Percentiles rank a stretch among this genome's conserved stretches.
Conservation (phyloP, 2,329 filamentous ascomycete genomes). For the Pyricularia grisea region DNA sequence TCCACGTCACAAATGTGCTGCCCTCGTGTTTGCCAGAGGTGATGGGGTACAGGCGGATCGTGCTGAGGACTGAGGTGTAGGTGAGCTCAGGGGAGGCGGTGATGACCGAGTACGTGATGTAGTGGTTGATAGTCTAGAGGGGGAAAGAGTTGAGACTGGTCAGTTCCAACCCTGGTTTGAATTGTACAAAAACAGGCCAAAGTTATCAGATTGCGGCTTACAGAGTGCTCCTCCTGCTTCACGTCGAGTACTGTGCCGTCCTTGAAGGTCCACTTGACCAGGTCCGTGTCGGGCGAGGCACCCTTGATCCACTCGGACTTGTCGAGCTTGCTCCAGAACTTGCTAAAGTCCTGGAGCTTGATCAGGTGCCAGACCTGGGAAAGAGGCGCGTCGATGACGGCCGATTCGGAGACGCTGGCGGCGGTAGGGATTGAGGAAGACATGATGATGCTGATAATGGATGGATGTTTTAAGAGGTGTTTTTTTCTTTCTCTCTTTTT, state of each 20-base stretch:
- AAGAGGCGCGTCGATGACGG: slow-evolving; percentile 59
- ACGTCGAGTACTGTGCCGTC: slow-evolving; percentile 60
- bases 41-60: slow-evolving; percentile 54
- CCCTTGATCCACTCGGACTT: slow-evolving; percentile 56
- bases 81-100: slow-evolving; percentile 53
- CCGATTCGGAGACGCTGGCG: slow-evolving; percentile 55
- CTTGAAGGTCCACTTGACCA: slow-evolving; percentile 63
- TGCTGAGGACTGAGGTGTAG: slow-evolving; percentile 59
- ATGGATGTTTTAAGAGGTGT: background rate
- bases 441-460: slow-evolving; percentile 10
- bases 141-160: background rate
- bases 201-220: slow-evolving; percentile 23
- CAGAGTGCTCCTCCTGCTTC: slow-evolving; percentile 68
- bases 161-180: background rate
- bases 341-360: slow-evolving; percentile 61
- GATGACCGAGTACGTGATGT: slow-evolving; percentile 67
- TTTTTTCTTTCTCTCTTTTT: no score
- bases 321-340: slow-evolving; percentile 56
- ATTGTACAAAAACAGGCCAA: background rate
- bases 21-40: slow-evolving; percentile 57
- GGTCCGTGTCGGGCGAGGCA: slow-evolving; percentile 51
- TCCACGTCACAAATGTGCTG: slow-evolving; percentile 61
- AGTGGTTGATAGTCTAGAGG: slow-evolving; percentile 57
- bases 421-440: slow-evolving; percentile 48
- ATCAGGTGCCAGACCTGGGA: slow-evolving; percentile 63